These are phyloP conservation scores for Phytophthora sp. DNA, from an alignment of 352 stramenopile species.

Conservation along the genomic window DNA sequence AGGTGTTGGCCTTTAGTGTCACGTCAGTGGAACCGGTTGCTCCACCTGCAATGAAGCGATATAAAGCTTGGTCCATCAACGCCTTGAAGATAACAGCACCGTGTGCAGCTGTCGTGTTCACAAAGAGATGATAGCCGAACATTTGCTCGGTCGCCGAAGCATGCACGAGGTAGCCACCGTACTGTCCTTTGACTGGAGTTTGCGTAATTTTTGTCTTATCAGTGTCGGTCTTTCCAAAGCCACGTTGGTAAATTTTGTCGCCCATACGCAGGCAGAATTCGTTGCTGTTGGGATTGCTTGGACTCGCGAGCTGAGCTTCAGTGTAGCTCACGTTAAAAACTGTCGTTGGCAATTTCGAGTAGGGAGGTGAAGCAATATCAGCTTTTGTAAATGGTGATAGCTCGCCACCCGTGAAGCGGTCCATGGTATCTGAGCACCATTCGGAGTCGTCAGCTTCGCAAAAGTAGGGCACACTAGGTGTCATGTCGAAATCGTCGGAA, in stretches of 20 bases:
- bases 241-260: conserved; percentile 41
- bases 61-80: conserved; percentile 56
- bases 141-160: conserved; percentile 29
- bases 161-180: conserved; percentile 45
- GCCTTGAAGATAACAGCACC: conserved; percentile 60
- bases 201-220: conserved; percentile 82
- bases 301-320: conserved; percentile 20
- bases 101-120: conserved; percentile 58
- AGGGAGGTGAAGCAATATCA: conserved; percentile 44
- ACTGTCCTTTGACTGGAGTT: conserved; percentile 38
- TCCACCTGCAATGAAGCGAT: conserved; percentile 59
- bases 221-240: conserved; percentile 41
- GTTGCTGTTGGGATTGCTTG: conserved; percentile 29
- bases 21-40: conserved; percentile 33
- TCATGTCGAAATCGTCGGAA: conserved; percentile 36
- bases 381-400: conserved; percentile 27
- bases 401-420: conserved; percentile 39
- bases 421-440: conserved; percentile 57
- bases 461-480: conserved; percentile 48
- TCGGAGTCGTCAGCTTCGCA: conserved; percentile 50
- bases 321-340: conserved; percentile 46
- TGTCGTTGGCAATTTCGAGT: conserved; percentile 30
- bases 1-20: conserved; percentile 49
- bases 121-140: conserved; percentile 58
- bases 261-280: conserved; percentile 45